These are phyloP conservation scores for Microdochium bolleyi DNA, from an alignment of 2,329 filamentous ascomycete species.

Conservation along the genomic window DNA sequence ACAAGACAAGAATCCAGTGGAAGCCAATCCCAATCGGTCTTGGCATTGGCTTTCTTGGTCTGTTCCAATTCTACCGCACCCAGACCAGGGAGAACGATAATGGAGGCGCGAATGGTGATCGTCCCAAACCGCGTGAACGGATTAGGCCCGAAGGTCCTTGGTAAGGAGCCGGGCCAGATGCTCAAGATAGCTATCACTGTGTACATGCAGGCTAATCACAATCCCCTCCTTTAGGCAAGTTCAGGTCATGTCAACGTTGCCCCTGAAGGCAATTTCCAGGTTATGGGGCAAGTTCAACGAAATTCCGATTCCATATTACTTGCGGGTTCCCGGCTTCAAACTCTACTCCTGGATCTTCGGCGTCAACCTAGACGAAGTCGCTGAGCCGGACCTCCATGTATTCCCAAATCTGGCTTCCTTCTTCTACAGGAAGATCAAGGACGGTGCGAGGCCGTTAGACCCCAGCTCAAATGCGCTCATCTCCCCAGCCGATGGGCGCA, in stretches of 20 bases:
- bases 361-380: constrained; percentile 82
- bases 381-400: constrained; percentile 77
- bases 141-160: constrained; percentile 81
- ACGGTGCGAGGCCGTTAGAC: constrained; percentile 78
- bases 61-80: constrained; percentile 77
- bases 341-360: constrained; percentile 87
- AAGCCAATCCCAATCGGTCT: constrained; percentile 83
- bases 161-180: constrained; percentile 27
- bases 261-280: constrained; percentile 81
- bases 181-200: neutral
- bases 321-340: constrained; percentile 84
- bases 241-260: constrained; percentile 86
- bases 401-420: constrained; percentile 94
- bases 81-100: constrained; percentile 44
- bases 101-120: constrained; percentile 31
- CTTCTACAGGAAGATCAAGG: constrained; percentile 93
- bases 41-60: constrained; percentile 75
- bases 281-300: constrained; percentile 92
- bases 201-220: constrained; percentile 2
- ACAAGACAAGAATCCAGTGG: constrained; percentile 64
- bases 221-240: constrained; percentile 55
- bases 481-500: constrained; percentile 81
- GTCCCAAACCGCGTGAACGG: constrained; percentile 45
- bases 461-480: constrained; percentile 71
- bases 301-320: constrained; percentile 76